These are phyloP conservation scores for Nicotiana otophora DNA, from an alignment of 257 asterid genomes.

Conservation along the genomic window DNA sequence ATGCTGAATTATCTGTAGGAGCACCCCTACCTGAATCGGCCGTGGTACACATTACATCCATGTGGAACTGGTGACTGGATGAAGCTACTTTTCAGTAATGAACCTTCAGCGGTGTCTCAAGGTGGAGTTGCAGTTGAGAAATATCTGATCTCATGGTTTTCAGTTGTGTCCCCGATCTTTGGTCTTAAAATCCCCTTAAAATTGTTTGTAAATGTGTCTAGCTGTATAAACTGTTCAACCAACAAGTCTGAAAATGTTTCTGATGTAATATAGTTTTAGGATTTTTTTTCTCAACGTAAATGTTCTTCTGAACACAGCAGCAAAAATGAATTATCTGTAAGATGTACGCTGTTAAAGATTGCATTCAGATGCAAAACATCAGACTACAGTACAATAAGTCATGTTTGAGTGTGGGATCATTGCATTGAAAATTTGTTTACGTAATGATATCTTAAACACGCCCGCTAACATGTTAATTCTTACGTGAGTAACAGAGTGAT, in stretches of 20 bases:
- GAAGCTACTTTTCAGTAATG: conserved; percentile 55
- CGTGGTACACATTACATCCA: conserved; percentile 84
- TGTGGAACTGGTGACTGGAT: conserved; percentile 91
- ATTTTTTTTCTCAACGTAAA: not conserved
- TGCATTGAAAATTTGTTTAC: not conserved
- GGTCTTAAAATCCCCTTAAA: conserved; percentile 53
- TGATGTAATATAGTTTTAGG: not conserved
- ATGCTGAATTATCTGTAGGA: conserved; percentile 36
- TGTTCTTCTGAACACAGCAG: not conserved
- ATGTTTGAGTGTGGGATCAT: not conserved
- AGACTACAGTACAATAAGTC: too few species aligned
- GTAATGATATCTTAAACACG: not conserved
- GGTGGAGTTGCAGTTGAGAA: conserved; percentile 27
- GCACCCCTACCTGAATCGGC: conserved; percentile 69
- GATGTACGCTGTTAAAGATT: not conserved
- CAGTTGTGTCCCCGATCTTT: conserved; percentile 68
- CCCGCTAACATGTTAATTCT: too few species aligned
- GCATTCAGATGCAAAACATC: not conserved
- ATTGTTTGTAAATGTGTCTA: conserved; percentile 26
- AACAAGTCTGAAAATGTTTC: not conserved
- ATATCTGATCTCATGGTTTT: conserved; percentile 70
- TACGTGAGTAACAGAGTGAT: too few species aligned
- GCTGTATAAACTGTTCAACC: not conserved
- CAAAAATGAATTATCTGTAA: not conserved
- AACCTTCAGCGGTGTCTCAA: conserved; percentile 20